phyloP scores from a whole-genome alignment of 352 stramenopile genomes.

The Globisporangium mamillatum region DNA sequence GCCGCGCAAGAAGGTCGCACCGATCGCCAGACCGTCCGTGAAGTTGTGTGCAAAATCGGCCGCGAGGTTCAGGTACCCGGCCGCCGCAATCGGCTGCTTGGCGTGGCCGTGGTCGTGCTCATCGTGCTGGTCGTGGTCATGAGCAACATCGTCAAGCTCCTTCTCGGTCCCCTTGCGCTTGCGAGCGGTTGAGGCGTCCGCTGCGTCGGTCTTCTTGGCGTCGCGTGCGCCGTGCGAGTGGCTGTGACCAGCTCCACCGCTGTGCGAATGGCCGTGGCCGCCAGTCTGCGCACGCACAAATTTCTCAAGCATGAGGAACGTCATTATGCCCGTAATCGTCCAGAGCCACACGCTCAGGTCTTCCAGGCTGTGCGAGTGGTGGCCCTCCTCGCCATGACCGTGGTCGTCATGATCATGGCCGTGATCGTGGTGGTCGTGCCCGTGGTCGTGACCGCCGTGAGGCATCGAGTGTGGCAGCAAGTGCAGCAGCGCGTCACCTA shows the following conservation, averaged over 20 bases:
- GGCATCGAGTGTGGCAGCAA: conserved; percentile 87
- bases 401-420: conserved; percentile 47
- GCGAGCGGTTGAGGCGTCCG: conserved; percentile 14
- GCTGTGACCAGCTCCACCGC: conserved; percentile 26
- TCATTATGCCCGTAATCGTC: conserved; percentile 68
- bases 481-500: conserved; percentile 90
- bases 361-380: conserved; percentile 54
- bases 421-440: conserved; percentile 28
- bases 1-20: conserved; percentile 81
- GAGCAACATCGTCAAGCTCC: conserved; percentile 20
- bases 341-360: conserved; percentile 76
- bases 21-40: conserved; percentile 92
- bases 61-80: conserved; percentile 89
- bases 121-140: conserved; percentile 16
- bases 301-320: conserved; percentile 82
- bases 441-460: conserved; percentile 17
- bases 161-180: conserved; percentile 33
- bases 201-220: conserved; percentile 26
- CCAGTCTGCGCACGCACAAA: conserved; percentile 68
- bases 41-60: conserved; percentile 94
- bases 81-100: conserved; percentile 60
- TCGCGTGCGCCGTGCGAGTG: conserved; percentile 31
- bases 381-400: conserved; percentile 32
- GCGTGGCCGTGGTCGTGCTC: conserved; percentile 13
- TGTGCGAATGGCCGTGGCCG: conserved; percentile 23